Percentiles rank a stretch among this genome's conserved stretches.
Conservation (phyloP, 805 yeast species). For the Starmerella sp. region DNA sequence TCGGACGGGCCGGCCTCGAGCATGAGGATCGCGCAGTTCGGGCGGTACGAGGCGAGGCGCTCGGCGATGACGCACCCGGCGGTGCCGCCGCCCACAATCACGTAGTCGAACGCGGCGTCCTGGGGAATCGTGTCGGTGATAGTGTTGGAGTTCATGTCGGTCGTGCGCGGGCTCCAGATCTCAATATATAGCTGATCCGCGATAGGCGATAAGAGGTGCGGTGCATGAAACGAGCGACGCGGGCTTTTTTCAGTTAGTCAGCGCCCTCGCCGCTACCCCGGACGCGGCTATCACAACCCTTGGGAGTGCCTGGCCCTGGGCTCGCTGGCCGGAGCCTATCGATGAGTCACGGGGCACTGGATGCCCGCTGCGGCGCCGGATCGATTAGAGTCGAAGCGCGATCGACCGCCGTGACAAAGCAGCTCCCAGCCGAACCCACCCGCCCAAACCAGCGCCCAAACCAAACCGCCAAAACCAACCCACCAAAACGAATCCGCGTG, state of each 20-base stretch:
- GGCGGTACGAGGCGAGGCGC: constrained; percentile 28
- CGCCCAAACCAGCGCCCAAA: too few species aligned
- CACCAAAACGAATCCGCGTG: too few species aligned
- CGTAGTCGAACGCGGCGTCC: constrained; percentile 18
- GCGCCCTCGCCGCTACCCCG: background rate
- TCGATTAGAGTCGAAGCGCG: background rate
- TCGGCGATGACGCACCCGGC: constrained; percentile 30
- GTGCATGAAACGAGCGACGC: background rate
- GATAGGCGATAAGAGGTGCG: background rate
- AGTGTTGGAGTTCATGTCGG: background rate
- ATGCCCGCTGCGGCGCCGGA: background rate
- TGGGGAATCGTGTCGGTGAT: constrained; percentile 7
- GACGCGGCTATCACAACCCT: background rate
- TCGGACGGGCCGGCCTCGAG: constrained; percentile 28
- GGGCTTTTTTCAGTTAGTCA: background rate
- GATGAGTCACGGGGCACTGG: background rate
- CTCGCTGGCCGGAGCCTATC: background rate
- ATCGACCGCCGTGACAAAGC: background rate
- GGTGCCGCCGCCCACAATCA: constrained; percentile 28
- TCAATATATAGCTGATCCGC: background rate
- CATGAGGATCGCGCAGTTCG: constrained; percentile 24
- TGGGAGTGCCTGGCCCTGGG: background rate
- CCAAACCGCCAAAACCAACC: too few species aligned
- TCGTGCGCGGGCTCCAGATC: background rate
- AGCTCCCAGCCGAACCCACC: background rate